These are phyloP conservation scores for Sicyos edulis DNA, from an alignment of 306 rosid genomes.

Conservation along the genomic window DNA sequence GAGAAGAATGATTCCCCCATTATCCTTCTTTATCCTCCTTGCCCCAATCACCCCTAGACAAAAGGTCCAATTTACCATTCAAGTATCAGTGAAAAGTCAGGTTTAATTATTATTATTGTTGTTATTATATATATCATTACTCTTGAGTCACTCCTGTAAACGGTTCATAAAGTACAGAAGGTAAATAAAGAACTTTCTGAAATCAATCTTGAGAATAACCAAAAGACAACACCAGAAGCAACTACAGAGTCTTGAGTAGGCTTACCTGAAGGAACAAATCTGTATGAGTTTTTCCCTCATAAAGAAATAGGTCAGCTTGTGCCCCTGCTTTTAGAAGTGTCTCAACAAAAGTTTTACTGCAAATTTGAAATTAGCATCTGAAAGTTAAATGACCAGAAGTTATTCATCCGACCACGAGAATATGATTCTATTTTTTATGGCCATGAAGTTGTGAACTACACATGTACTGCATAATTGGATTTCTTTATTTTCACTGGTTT, in stretches of 20 bases:
- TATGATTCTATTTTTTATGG: background rate
- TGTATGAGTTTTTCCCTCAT: conserved; percentile 84
- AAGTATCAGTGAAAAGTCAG: too few species aligned
- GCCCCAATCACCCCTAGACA: too few species aligned
- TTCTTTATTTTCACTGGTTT: background rate
- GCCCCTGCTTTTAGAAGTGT: conserved; percentile 61
- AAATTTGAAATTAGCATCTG: conserved; percentile 24
- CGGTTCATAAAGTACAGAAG: background rate
- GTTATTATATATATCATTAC: background rate
- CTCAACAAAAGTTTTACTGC: conserved; percentile 61
- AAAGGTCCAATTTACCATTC: too few species aligned
- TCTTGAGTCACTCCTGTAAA: background rate
- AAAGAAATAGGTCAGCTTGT: conserved; percentile 55
- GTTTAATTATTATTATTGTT: too few species aligned
- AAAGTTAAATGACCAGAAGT: conserved; percentile 2
- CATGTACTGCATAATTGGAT: background rate
- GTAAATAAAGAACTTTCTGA: background rate
- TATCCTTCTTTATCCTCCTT: too few species aligned
- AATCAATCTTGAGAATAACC: background rate
- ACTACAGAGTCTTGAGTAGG: background rate
- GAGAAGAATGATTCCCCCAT: too few species aligned
- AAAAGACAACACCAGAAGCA: conserved; percentile 12
- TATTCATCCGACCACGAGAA: background rate
- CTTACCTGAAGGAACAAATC: conserved; percentile 93
- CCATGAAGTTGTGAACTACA: background rate